A percentile compares a stretch with the other conserved stretches of the same genome.
These are phyloP conservation scores for Didymella pomorum DNA, from an alignment of 2,329 filamentous ascomycete species.

Conservation along the genomic window DNA sequence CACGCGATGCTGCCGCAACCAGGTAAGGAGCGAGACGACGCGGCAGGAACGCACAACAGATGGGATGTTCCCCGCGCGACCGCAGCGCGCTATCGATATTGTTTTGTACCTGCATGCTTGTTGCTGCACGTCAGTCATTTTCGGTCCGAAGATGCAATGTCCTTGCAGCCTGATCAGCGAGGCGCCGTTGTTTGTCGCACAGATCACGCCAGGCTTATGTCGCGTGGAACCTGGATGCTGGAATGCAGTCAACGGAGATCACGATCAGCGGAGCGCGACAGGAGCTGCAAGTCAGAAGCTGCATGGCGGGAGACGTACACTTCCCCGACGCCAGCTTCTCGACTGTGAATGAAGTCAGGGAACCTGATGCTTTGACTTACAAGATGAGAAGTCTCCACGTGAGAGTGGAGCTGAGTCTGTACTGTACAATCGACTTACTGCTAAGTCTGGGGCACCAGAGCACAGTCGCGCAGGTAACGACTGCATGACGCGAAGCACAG, in stretches of 20 bases:
- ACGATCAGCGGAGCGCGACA: constrained; percentile 1
- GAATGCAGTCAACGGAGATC: constrained; percentile 5
- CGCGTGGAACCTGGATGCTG: constrained; percentile 14
- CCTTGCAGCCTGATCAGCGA: background rate
- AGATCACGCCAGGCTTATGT: constrained; percentile 1
- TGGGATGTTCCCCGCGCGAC: background rate
- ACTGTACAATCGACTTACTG: background rate
- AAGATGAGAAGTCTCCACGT: background rate
- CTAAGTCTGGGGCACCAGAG: background rate
- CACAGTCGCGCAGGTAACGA: background rate
- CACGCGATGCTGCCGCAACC: background rate
- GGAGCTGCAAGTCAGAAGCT: constrained; percentile 3
- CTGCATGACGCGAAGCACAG: background rate
- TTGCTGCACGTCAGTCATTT: constrained; percentile 12
- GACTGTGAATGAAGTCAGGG: too few relatives aligned
- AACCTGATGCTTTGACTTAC: too few relatives aligned
- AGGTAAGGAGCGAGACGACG: background rate
- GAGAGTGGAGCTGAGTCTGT: background rate
- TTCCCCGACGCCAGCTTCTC: background rate
- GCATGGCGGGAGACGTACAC: background rate
- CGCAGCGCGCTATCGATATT: background rate
- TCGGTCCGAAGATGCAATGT: constrained; percentile 7
- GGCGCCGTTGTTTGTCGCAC: constrained; percentile 16
- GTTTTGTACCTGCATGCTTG: constrained; percentile 13
- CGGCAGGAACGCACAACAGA: background rate